Evolutionary conservation across 306 rosid species (phyloP).

Genomic region (Inga laurina): DNA sequence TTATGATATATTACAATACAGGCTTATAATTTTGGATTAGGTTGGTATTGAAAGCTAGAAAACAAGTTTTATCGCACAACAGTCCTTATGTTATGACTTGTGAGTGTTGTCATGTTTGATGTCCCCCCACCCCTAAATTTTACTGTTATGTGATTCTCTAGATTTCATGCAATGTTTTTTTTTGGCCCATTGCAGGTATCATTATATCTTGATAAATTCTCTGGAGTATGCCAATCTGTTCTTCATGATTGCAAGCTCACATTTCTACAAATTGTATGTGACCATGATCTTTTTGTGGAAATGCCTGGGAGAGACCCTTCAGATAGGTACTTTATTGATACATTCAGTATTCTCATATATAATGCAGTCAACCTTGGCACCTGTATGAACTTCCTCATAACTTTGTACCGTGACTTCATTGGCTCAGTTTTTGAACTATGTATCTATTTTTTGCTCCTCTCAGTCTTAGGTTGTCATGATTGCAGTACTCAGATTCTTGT

Average conservation of each 20-base stretch:
- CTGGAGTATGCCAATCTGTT: slow-evolving; percentile 91
- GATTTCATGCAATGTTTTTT: slow-evolving; percentile 17
- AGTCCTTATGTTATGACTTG: not conserved
- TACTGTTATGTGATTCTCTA: not conserved
- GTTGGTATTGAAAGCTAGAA: not conserved
- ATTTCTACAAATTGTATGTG: slow-evolving; percentile 87
- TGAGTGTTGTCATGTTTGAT: slow-evolving; percentile 2
- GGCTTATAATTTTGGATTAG: not conserved
- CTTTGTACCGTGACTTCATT: not conserved
- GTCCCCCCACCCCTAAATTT: not conserved
- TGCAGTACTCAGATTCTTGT: not conserved
- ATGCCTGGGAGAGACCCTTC: slow-evolving; percentile 99
- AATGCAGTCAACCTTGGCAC: slow-evolving; percentile 4
- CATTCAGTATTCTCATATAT: not conserved
- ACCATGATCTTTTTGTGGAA: slow-evolving; percentile 98
- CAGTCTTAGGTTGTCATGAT: slow-evolving; percentile 25
- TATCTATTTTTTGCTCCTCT: not conserved
- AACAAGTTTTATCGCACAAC: not conserved
- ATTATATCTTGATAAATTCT: slow-evolving; percentile 91
- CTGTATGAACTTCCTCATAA: not conserved
- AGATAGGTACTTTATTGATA: slow-evolving; percentile 65
- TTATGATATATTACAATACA: not conserved
- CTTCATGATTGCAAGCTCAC: slow-evolving; percentile 98
- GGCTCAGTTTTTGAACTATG: not conserved
- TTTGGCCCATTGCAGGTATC: slow-evolving; percentile 69